Base-by-base conservation (phyloP, 2,329 filamentous ascomycete genomes). In the Colletotrichum incanum region DNA sequence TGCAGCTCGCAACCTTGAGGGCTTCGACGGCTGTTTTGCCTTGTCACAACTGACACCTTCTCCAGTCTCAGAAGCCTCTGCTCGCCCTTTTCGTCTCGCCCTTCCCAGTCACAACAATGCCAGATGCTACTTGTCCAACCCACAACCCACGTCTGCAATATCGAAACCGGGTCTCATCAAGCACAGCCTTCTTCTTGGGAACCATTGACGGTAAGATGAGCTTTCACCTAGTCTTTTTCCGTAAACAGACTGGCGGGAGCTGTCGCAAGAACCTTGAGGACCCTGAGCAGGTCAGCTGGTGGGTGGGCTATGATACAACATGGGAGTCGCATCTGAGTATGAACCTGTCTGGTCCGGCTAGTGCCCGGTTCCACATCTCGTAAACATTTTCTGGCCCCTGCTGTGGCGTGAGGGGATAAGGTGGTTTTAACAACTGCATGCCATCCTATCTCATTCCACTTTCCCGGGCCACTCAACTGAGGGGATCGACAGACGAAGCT, bases 201-300 rank as follows among this genome's bases (percentile, higher is more conserved):
- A 16, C 31, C 20, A 11, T 52, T 52, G 14, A 31, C 3, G 26
- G 26, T 20, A 18, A 52, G 49, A 31, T 14, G 20, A 31, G 26
- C 20, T 23, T 23, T 14, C 31, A 18, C n/a, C 20, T 14, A 5
- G 52, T 37, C 9, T 55, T 7, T 14, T 34, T 54, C 20, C 11
- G 18, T 37, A 20, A 20, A 37, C 37, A 16, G 9, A 14, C 11
- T 55, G 11, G 8, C 9, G 5, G 31, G 20, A 37, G 3, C 20
- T 23, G 5, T 37, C 11, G n/a, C 52, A 55, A 37, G 52, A 55
- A 55, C 52, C 52, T 55, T 55, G 52, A 55, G 31, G 31, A n/a
- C 31, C 52, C 31, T 37, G 18, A 7, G 14, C 1, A 20, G 52
- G 52, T 55, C 28, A 34, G 7, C 18, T 31, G 18, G 20, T n/a